Evolutionary conservation across 345 rosid species (phyloP).

Genomic region (Eutrema heterophyllum): DNA sequence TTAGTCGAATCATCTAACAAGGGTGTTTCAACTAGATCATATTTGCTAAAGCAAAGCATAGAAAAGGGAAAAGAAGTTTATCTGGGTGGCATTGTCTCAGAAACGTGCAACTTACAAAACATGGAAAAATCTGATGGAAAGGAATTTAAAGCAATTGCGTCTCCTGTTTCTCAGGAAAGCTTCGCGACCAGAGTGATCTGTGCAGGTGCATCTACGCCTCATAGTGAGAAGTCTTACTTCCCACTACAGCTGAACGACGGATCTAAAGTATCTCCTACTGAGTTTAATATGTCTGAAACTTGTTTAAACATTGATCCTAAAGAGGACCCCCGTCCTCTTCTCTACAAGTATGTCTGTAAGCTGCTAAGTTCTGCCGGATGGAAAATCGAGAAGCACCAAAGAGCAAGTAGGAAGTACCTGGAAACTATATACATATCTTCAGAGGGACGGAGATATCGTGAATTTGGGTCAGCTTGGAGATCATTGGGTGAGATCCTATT

Average conservation of each 20-base stretch:
- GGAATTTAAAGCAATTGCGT: conserved; percentile 50
- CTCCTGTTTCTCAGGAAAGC: conserved; percentile 82
- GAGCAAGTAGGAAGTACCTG: conserved; percentile 47
- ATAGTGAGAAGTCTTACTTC: conserved; percentile 31
- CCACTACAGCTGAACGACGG: conserved; percentile 29
- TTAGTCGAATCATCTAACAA: conserved; percentile 57
- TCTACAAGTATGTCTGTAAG: conserved; percentile 46
- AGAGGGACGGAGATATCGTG: conserved; percentile 57
- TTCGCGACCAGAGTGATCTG: conserved; percentile 41
- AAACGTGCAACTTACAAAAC: conserved; percentile 27
- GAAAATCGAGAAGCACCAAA: conserved; percentile 52
- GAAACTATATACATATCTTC: conserved; percentile 66
- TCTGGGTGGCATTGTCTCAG: conserved; percentile 28
- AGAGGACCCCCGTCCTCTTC: conserved; percentile 70
- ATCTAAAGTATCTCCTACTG: conserved; percentile 24
- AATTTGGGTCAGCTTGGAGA: conserved; percentile 80
- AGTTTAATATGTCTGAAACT: conserved; percentile 29
- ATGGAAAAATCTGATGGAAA: conserved; percentile 30
- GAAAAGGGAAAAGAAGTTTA: conserved; percentile 26
- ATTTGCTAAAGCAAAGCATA: conserved; percentile 44
- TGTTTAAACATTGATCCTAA: conserved; percentile 40
- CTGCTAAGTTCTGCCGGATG: conserved; percentile 62
- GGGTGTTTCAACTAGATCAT: conserved; percentile 53
- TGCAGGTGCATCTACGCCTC: conserved; percentile 38
- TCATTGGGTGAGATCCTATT: conserved; percentile 48